These are phyloP conservation scores for Aphanoascus verrucosus DNA, from an alignment of 2,329 filamentous ascomycete species.

Conservation along the genomic window DNA sequence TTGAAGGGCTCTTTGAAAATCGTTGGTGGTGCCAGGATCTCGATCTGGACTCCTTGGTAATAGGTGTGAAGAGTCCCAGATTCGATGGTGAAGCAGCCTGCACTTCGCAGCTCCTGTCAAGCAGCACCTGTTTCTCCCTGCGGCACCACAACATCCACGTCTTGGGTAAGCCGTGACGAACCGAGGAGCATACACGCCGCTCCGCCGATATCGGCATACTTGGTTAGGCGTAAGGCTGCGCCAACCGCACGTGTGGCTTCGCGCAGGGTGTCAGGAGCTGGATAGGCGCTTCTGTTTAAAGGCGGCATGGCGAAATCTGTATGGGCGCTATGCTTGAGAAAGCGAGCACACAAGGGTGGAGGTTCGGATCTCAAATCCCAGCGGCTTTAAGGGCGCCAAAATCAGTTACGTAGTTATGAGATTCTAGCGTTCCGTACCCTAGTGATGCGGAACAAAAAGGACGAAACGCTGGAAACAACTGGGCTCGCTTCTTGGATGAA, in stretches of 20 bases:
- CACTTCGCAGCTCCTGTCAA: slow-evolving; percentile 8
- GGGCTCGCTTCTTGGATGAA: no score
- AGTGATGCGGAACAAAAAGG: no score
- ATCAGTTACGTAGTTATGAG: no score
- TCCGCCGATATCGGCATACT: slow-evolving; percentile 2
- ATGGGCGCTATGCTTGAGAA: no score
- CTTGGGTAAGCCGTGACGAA: slow-evolving; percentile 4
- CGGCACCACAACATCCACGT: slow-evolving; percentile 7
- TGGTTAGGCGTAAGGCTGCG: slow-evolving; percentile 3
- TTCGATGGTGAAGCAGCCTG: slow-evolving; percentile 6
- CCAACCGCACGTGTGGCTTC: slow-evolving; percentile 1
- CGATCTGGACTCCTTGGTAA: slow-evolving; percentile 6
- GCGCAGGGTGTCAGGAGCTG: neutral
- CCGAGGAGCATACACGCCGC: slow-evolving; percentile 6
- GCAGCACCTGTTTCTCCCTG: slow-evolving; percentile 3
- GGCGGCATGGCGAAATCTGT: neutral
- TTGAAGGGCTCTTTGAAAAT: slow-evolving; percentile 6
- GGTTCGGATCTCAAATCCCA: no score
- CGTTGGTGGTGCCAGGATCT: slow-evolving; percentile 6
- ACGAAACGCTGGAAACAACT: no score
- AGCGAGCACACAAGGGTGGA: no score
- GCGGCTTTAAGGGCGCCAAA: no score
- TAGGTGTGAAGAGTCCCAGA: slow-evolving; percentile 4
- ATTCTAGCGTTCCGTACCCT: no score
- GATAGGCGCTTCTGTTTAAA: neutral